Evolutionary conservation across 768 basidiomycete species (phyloP), one percentile per base, ranked within the genome.

Genomic region (Podaxis pistillaris): DNA sequence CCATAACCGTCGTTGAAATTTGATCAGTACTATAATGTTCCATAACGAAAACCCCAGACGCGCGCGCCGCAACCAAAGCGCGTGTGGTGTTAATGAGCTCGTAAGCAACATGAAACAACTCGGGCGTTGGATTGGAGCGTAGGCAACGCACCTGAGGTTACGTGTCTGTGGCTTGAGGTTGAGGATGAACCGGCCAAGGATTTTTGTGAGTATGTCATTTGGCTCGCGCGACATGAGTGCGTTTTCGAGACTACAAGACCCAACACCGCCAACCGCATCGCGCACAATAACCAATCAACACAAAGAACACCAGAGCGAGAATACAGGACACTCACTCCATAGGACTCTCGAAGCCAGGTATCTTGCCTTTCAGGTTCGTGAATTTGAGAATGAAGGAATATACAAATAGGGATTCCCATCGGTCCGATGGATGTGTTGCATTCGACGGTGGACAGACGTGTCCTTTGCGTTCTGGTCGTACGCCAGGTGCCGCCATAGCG

Each of bases 91-190:
- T 53, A 53, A 60, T 60, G 59, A 46, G 59, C 67, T 69, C 41
- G 57, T 46, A 6, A 38, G 26, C 11, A 49, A 58, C 19, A 12
- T 15, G 57, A 49, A 53, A 19, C 13, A 60, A 63, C 66, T 68
- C 66, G 61, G 53, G 58, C 57, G 63, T 26, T 66, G 64, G 58
- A 28, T 58, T 63, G 75, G 74, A 72, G 75, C 74, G 8, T 9
- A 33, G 8, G 8, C 8, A 33, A 73, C 86, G 76, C 76, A 91
- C 91, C 89, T 90, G 75, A 92, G 81, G 81, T 93, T 93, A 88
- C 91, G 90, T 87, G 91, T 89, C 74, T 89, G 89, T 19, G 93
- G 91, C 71, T 87, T 86, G 68, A 94, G 84, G 75, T 92, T 93
- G 68, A 88, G 79, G 68, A 94, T 83, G 73, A 94, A 94, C 63